Evolutionary conservation across 208 protist genomes (phyloP).

Genomic region (Naegleria gruberi): DNA sequence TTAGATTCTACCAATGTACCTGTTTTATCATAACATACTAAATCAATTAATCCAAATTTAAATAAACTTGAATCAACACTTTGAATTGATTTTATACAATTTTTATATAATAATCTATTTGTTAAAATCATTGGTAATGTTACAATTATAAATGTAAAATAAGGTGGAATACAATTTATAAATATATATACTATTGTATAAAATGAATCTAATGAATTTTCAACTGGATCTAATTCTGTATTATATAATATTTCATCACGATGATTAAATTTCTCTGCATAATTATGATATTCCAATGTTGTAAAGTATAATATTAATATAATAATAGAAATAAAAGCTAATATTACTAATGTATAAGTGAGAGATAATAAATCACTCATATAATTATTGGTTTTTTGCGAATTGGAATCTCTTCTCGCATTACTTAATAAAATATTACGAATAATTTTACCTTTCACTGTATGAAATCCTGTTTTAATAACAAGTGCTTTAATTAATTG

Average conservation of each 20-base stretch:
- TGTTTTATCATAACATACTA: constrained; percentile 11
- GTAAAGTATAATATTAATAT: neutral
- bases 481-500: neutral
- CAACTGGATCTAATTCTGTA: neutral
- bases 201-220: neutral
- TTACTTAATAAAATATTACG: neutral
- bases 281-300: neutral
- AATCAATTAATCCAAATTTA: constrained; percentile 17
- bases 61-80: neutral
- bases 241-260: neutral
- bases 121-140: constrained; percentile 4
- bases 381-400: neutral
- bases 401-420: no score
- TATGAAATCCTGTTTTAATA: neutral
- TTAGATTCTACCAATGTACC: neutral
- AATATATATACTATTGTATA: neutral
- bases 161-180: neutral
- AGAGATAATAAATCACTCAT: neutral
- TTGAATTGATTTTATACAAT: neutral
- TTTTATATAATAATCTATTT: neutral
- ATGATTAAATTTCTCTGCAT: neutral
- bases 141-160: neutral
- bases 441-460: neutral
- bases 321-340: neutral
- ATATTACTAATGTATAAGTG: neutral